Conservation (phyloP, 495 filamentous ascomycete genomes). For the Penicillium crystallinum region DNA sequence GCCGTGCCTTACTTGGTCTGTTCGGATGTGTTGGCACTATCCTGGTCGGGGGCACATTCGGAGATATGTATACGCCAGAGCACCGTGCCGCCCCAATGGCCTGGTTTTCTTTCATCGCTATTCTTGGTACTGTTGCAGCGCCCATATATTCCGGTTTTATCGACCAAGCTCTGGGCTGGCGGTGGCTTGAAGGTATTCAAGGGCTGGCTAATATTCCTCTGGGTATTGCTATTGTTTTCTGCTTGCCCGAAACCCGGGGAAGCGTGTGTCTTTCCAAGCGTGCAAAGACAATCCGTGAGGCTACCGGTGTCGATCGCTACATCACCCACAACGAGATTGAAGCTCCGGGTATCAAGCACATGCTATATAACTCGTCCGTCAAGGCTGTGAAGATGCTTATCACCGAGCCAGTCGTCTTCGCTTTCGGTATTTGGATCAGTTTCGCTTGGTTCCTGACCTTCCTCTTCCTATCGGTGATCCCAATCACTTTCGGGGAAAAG, state of each 20-base stretch:
- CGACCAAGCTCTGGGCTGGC: slow-evolving; percentile 62
- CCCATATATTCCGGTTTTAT: slow-evolving; percentile 73
- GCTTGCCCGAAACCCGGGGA: slow-evolving; percentile 71
- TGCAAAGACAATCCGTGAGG: slow-evolving; percentile 50
- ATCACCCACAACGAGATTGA: slow-evolving; percentile 59
- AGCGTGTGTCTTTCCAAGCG: slow-evolving; percentile 50
- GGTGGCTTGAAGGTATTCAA: slow-evolving; percentile 79
- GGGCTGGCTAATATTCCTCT: slow-evolving; percentile 64
- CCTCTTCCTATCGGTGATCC: slow-evolving; percentile 69
- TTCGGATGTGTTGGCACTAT: slow-evolving; percentile 76
- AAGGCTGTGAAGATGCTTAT: slow-evolving; percentile 66
- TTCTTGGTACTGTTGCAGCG: slow-evolving; percentile 65
- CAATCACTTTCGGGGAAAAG: slow-evolving; percentile 67
- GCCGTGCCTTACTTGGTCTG: slow-evolving; percentile 65
- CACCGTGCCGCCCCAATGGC: slow-evolving; percentile 79
- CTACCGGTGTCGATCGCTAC: slow-evolving; percentile 60
- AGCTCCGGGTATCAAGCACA: slow-evolving; percentile 32
- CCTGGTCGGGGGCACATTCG: slow-evolving; percentile 68
- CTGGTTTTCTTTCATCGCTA: slow-evolving; percentile 67
- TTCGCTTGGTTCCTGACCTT: slow-evolving; percentile 70
- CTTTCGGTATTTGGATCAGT: slow-evolving; percentile 68
- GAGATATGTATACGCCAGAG: slow-evolving; percentile 67
- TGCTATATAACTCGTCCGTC: slow-evolving; percentile 37
- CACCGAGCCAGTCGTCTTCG: slow-evolving; percentile 67
- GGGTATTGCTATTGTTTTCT: slow-evolving; percentile 44